A percentile compares a stretch with the other conserved stretches of the same genome.
Evolutionary conservation across 371 early-diverging fungal species (phyloP).

Genomic region (Paraphysoderma sedebokerense): DNA sequence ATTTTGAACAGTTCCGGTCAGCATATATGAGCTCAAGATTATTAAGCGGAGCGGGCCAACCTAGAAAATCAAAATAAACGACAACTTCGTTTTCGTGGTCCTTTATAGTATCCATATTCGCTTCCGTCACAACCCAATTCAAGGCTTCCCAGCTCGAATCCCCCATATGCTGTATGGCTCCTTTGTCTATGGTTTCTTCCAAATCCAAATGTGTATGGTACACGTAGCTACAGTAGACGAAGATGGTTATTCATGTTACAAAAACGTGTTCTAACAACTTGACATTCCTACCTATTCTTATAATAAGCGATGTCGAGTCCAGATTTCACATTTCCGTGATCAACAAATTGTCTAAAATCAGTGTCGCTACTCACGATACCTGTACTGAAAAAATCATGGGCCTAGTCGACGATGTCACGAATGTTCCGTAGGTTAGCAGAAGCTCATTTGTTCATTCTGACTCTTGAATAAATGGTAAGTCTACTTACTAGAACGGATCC

Average conservation of each 20-base stretch:
- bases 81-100: constrained; percentile 21
- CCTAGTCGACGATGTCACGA: constrained; percentile 6
- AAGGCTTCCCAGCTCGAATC: constrained; percentile 42
- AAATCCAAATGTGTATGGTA: constrained; percentile 58
- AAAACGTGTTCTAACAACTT: not conserved
- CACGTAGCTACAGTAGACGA: too few relatives aligned
- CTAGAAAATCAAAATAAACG: constrained; percentile 47
- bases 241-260: not conserved
- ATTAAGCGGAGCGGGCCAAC: constrained; percentile 14
- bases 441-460: too few relatives aligned
- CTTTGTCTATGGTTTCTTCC: constrained; percentile 33
- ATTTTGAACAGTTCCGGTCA: too few relatives aligned
- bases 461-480: too few relatives aligned
- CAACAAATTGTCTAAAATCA: constrained; percentile 55
- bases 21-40: too few relatives aligned
- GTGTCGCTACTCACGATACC: constrained; percentile 57
- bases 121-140: constrained; percentile 30
- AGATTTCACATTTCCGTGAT: constrained; percentile 42
- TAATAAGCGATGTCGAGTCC: constrained; percentile 52
- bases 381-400: constrained; percentile 55
- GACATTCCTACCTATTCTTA: constrained; percentile 27
- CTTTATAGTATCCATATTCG: constrained; percentile 24
- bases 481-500: constrained; percentile 31
- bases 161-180: constrained; percentile 52
- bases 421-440: too few relatives aligned